phyloP scores from a whole-genome alignment of 2,329 filamentous ascomycete species.

The Chalaropsis ovoidea region DNA sequence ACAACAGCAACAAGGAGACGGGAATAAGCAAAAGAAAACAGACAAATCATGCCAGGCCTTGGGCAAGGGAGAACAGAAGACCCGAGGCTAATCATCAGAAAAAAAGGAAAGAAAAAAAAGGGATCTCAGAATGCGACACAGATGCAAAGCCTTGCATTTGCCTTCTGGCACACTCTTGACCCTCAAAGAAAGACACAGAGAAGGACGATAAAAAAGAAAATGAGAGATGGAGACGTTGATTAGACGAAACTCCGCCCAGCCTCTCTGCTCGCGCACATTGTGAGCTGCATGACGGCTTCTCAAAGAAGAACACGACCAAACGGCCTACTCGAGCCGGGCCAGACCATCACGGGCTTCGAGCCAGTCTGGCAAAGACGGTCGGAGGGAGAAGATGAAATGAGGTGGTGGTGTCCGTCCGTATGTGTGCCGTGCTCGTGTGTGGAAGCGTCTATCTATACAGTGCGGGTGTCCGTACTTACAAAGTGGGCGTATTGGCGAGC shows the following conservation, averaged over 20 bases:
- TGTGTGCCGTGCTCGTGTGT: not conserved
- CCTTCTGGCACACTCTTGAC: not conserved
- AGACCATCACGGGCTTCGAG: not conserved
- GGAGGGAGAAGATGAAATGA: not conserved
- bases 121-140: constrained; percentile 9
- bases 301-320: not conserved
- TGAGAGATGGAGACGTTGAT: not conserved
- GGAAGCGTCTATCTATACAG: not conserved
- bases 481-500: not conserved
- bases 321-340: not conserved
- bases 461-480: not conserved
- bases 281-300: not conserved
- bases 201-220: not conserved
- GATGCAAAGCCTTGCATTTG: constrained; percentile 7
- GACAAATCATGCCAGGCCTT: not conserved
- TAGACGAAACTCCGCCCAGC: not conserved
- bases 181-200: not conserved
- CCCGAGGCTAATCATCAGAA: not conserved
- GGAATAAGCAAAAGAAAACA: constrained; percentile 9
- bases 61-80: constrained; percentile 8
- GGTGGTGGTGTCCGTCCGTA: not conserved
- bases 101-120: not conserved
- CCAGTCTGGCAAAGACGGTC: not conserved
- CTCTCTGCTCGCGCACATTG: not conserved
- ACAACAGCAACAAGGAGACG: constrained; percentile 1